phyloP scores from a whole-genome alignment of 495 filamentous ascomycete species.

The Xylaria sp. region DNA sequence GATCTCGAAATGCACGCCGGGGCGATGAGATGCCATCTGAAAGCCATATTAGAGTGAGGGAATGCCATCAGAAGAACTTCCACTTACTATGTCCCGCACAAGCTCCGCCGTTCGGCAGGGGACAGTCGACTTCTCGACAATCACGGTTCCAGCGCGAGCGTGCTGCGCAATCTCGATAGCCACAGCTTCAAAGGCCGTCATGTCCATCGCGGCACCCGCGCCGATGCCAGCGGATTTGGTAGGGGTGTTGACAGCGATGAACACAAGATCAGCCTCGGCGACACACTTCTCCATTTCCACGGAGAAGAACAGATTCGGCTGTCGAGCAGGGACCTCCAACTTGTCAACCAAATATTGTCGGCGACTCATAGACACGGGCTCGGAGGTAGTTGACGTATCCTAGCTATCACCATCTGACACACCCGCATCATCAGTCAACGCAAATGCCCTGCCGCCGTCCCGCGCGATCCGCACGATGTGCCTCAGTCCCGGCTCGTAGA shows the following conservation, averaged over 20 bases:
- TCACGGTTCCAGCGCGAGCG: slow-evolving; percentile 70
- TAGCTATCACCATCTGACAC: neutral
- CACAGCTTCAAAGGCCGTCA: slow-evolving; percentile 75
- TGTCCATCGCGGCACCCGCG: slow-evolving; percentile 73
- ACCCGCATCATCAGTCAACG: slow-evolving; percentile 36
- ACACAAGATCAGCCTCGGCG: slow-evolving; percentile 72
- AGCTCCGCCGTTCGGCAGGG: slow-evolving; percentile 78
- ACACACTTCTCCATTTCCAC: slow-evolving; percentile 67
- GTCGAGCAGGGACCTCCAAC: slow-evolving; percentile 39
- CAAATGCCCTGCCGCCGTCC: slow-evolving; percentile 55
- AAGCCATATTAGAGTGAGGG: neutral
- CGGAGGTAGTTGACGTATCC: neutral
- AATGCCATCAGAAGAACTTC: neutral
- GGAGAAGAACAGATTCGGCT: slow-evolving; percentile 75
- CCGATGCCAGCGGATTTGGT: slow-evolving; percentile 76
- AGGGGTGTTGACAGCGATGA: slow-evolving; percentile 83
- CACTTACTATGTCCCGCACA: slow-evolving; percentile 68
- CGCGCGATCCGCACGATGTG: slow-evolving; percentile 70
- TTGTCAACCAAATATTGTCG: neutral
- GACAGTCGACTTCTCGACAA: slow-evolving; percentile 87
- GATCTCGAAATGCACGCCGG: slow-evolving; percentile 72
- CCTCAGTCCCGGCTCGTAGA: slow-evolving; percentile 75
- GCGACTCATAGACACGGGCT: neutral
- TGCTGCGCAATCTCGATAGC: slow-evolving; percentile 69
- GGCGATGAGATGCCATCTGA: slow-evolving; percentile 42